Evolutionary conservation across 345 rosid species (phyloP).

Genomic region (Gossypium bickii): DNA sequence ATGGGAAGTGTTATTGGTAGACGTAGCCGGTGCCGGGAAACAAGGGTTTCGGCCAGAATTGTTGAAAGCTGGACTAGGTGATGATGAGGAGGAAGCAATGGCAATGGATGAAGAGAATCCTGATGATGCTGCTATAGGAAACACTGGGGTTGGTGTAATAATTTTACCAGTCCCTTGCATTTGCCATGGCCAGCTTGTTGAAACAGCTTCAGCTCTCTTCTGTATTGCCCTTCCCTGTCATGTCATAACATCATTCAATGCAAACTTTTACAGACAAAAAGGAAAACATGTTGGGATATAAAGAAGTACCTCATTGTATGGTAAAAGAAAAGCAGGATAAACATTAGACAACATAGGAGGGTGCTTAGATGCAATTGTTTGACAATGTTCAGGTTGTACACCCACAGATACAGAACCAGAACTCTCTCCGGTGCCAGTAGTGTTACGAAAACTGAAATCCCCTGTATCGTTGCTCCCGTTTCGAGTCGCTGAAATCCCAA

Average conservation of each 20-base stretch:
- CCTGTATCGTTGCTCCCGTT: constrained; percentile 14
- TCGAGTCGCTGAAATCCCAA: constrained; percentile 36
- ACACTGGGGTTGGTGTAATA: constrained; percentile 29
- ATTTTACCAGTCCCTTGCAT: constrained; percentile 24
- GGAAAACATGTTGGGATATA: no score
- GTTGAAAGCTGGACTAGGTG: constrained; percentile 13
- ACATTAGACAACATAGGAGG: constrained; percentile 24
- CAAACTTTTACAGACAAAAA: no score
- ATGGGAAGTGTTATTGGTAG: neutral
- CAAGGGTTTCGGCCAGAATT: constrained; percentile 21
- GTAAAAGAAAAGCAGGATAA: constrained; percentile 24
- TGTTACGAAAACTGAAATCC: constrained; percentile 7
- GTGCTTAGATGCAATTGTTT: constrained; percentile 20
- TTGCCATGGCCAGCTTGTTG: constrained; percentile 35
- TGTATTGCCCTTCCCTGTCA: constrained; percentile 39
- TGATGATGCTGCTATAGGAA: constrained; percentile 95
- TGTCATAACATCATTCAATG: neutral
- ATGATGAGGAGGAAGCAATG: constrained; percentile 27
- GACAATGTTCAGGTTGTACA: constrained; percentile 9
- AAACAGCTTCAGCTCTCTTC: constrained; percentile 30
- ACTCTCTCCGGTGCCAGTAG: constrained; percentile 17
- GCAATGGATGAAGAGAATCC: constrained; percentile 70
- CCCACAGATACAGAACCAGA: constrained; percentile 19
- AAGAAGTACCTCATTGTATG: constrained; percentile 34
- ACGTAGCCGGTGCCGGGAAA: neutral